Base-by-base conservation (phyloP, 495 filamentous ascomycete genomes). In the Hypomontagnella submonticulosa region DNA sequence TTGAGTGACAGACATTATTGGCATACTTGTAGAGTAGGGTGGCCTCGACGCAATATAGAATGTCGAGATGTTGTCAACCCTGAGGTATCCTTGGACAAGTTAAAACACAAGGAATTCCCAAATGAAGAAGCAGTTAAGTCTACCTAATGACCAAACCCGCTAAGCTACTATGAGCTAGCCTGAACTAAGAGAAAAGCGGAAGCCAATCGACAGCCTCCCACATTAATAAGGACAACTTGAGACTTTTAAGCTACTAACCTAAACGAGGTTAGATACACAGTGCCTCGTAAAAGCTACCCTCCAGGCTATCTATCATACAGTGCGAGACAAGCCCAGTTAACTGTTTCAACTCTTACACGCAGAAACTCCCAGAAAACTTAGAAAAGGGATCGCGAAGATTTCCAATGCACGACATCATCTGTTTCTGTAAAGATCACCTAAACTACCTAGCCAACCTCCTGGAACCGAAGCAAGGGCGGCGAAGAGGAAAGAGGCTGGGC, bases 181-280 rank as follows among this genome's bases (percentile, higher is more conserved):
- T 27, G 6, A 27, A 27, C 23, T 27, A 3, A n/a, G 4, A 36
- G 11, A 11, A 4, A 36, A 11, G 33, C 9, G 10, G 36, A 18
- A 64, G 32, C 61, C 61, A 64, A 64, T 64, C 61, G 61, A 53
- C 20, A 64, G 53, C 46, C 46, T 52, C n/a, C 61, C 61, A 38
- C 54, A 16, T 4, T 50, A 37, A 11, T 51, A n/a, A 38, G 19
- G 7, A 12, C 4, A 46, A 4, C 43, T 38, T n/a, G n/a, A n/a
- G n/a, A n/a, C n/a, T 11, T 12, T n/a, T 4, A 8, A 18, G 12
- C 4, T 13, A 8, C 11, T 15, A 9, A 8, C 15, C 12, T 18
- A 43, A 7, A 15, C 11, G 8, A 18, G 5, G 40, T 15, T 43
- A 18, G n/a, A 12, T 8, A 38, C 6, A 43, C 15, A 43, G 12